Evolutionary conservation across 2,329 filamentous ascomycete genomes (phyloP).

Genomic region (Aureobasidium musti): DNA sequence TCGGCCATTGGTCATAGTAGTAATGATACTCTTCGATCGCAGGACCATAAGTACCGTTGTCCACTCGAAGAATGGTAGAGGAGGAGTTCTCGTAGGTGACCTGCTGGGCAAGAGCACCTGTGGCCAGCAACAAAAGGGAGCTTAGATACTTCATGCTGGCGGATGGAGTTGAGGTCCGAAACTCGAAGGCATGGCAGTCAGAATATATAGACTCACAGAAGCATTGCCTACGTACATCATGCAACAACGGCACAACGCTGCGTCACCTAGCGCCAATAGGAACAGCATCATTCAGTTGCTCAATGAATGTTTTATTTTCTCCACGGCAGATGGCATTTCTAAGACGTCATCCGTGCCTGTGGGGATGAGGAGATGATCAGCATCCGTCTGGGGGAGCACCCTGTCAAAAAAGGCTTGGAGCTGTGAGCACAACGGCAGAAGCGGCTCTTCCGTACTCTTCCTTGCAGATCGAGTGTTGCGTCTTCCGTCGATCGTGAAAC

Average conservation of each 20-base stretch:
- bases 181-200: neutral
- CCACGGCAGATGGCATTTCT: slow-evolving; percentile 10
- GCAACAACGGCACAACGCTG: slow-evolving; percentile 2
- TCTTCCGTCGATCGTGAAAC: slow-evolving; percentile 15
- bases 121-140: slow-evolving; percentile 25
- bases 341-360: slow-evolving; percentile 10
- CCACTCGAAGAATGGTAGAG: slow-evolving; percentile 45
- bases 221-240: neutral
- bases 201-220: neutral
- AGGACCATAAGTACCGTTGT: slow-evolving; percentile 53
- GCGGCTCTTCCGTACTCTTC: slow-evolving; percentile 17
- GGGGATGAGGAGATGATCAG: no score
- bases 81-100: slow-evolving; percentile 37
- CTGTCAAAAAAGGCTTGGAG: slow-evolving; percentile 1
- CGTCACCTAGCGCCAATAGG: neutral
- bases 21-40: slow-evolving; percentile 51
- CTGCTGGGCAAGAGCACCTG: slow-evolving; percentile 30
- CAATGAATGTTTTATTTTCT: slow-evolving; percentile 3
- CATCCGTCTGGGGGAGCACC: slow-evolving; percentile 16
- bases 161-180: neutral
- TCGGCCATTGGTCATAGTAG: slow-evolving; percentile 52
- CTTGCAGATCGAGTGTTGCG: slow-evolving; percentile 8
- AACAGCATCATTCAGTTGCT: neutral
- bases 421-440: neutral
- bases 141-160: slow-evolving; percentile 24